Evolutionary conservation across 352 stramenopile species (phyloP), one percentile per base, ranked within the genome.

Genomic region (Globisporangium cystogenes): DNA sequence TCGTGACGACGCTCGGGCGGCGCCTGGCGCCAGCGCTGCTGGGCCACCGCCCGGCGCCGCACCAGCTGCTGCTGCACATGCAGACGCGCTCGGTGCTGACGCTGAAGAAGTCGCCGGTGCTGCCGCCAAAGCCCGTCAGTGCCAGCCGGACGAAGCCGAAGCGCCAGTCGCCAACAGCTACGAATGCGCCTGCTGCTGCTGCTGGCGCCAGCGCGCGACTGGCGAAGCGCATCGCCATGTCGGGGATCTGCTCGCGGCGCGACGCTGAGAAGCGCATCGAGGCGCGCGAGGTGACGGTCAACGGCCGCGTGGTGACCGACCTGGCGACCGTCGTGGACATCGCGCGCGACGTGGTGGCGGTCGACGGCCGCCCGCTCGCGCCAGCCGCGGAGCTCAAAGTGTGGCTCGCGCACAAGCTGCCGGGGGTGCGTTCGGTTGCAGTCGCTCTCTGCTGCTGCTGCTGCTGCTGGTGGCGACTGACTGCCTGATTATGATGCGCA

Each of bases 331-430:
- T 67, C 8, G 82, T 94, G 29, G 70, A 85, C 46, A 29, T 74
- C 21, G 26, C 66, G 14, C 63, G 57, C 39, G 82, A 94, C 56
- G 49, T 68, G 1, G 63, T 96, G 23, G 53, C 60, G 0, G 80
- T 95, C 7, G 62, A 86, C 52, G 80, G 74, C n/a, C 57, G 64
- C 15, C 37, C 66, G 42, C 51, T 96, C 15, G 43, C 68, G 31
- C 24, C 57, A 40, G 57, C 59, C 44, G 48, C 74, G 68, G 62
- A 66, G 48, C 33, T 59, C 45, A 84, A 87, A 53, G 66, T 97
- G 2, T 94, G 87, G 72, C 84, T 97, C 62, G 88, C 82, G 11
- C 68, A 97, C 72, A 97, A 97, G 60, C 60, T 95, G 16, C 62
- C 70, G 35, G 83, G 86, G n/a, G 87, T 90, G 73, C 24, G 76